Evolutionary conservation across 2,329 filamentous ascomycete genomes (phyloP).

Genomic region (Grosmannia serpens): DNA sequence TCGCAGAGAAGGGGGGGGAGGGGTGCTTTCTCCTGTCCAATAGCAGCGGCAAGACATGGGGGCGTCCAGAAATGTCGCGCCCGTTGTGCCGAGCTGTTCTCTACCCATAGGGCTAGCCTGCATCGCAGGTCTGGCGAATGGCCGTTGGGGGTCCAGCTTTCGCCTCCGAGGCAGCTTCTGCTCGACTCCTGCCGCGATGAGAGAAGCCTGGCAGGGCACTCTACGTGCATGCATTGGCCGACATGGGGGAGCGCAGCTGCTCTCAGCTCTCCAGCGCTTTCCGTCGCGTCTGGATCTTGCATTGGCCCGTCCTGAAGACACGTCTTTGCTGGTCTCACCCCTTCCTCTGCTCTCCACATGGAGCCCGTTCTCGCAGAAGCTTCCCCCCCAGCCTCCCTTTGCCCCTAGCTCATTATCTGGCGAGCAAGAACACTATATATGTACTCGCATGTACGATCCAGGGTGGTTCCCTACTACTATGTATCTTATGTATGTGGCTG

Average conservation of each 20-base stretch:
- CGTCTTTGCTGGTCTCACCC: background rate
- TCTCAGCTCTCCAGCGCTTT: background rate
- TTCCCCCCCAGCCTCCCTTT: background rate
- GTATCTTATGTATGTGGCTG: background rate
- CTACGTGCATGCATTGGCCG: constrained; percentile 1
- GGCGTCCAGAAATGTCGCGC: background rate
- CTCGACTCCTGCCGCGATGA: background rate
- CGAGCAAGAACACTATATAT: too few species aligned
- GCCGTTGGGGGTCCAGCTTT: background rate
- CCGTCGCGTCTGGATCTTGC: background rate
- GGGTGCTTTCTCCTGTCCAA: background rate
- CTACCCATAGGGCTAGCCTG: constrained; percentile 1
- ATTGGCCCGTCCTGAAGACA: background rate
- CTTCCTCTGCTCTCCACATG: background rate
- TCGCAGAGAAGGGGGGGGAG: background rate
- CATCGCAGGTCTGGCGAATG: background rate
- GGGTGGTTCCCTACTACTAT: too few species aligned
- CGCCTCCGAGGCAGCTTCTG: background rate
- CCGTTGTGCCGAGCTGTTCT: background rate
- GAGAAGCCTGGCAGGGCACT: background rate
- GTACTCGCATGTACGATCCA: background rate
- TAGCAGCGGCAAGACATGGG: background rate
- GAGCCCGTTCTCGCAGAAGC: background rate
- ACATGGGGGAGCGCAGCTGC: background rate
- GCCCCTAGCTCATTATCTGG: background rate